Base-by-base conservation (phyloP, 2,329 filamentous ascomycete genomes). In the Claviceps maximensis region DNA sequence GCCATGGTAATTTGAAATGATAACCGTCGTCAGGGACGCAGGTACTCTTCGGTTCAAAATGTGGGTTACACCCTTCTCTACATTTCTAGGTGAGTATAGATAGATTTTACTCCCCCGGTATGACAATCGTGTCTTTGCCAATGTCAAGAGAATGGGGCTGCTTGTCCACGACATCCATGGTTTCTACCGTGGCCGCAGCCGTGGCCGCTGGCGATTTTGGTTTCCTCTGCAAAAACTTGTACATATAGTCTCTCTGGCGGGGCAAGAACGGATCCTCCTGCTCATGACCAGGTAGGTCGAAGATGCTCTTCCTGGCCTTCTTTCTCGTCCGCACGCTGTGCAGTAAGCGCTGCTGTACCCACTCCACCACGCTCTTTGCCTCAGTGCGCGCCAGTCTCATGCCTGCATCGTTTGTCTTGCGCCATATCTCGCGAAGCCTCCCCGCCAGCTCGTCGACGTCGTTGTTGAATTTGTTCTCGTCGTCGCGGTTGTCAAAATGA, bases 321-420 rank as follows among this genome's bases (percentile, higher is more conserved):
- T 72, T 74, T 58, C 77, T 78, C 12, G 86, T 86, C 49, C 89
- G 76, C 48, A 91, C 83, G 2, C 80, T 77, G 63, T 85, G 82
- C 47, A 82, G 69, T 15, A 96, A 72, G 53, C 90, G 80, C 61
- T 86, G 82, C 54, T 83, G 77, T n/a, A 95, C 70, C 54, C 82
- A 77, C 60, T 94, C 86, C 41, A 95, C 74, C 12, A 77, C 75
- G 52, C 82, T 82, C 67, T 95, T 95, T 13, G 86, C 82, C 62
- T 94, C 82, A 31, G 87, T 85, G 31, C 86, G 78, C 17, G 78
- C 77, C 54, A 93, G 74, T 23, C 81, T 81, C 46, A 87, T 84
- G 42, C 87, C 87, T 1, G 83, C 77, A 61, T 89, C 87, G 54
- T 83, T 77, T 61, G 95, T 94, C 41, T 76, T 76, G 54, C 73